These are phyloP conservation scores for Penicillium sp. DNA, from an alignment of 2,329 filamentous ascomycete species.

Conservation along the genomic window DNA sequence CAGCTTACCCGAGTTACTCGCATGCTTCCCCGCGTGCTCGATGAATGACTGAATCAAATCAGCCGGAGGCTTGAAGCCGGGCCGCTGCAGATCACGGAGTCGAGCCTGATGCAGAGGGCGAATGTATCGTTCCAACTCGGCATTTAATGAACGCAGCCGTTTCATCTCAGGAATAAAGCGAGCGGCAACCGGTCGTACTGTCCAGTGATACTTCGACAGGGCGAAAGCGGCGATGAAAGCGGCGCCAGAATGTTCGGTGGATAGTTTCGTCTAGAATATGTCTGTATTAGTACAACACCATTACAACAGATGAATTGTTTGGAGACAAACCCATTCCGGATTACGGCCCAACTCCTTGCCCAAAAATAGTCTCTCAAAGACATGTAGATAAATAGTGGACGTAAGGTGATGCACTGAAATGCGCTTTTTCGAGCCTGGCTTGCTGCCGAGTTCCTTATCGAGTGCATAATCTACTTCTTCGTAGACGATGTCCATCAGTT, in stretches of 20 bases:
- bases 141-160: background rate
- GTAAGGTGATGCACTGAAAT: background rate
- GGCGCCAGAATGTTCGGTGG: background rate
- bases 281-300: no score
- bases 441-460: background rate
- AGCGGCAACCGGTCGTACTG: background rate
- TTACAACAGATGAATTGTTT: background rate
- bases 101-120: background rate
- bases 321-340: background rate
- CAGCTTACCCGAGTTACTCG: background rate
- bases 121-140: background rate
- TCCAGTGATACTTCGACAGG: background rate
- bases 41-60: background rate
- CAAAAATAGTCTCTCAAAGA: background rate
- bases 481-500: background rate
- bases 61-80: background rate
- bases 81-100: background rate
- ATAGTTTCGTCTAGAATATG: background rate
- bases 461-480: background rate
- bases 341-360: background rate
- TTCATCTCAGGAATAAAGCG: background rate
- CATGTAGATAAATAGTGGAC: background rate
- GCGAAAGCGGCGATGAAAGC: background rate
- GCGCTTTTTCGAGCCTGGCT: background rate
- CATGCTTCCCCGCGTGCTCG: background rate